These are phyloP conservation scores for Articulospora tetracladia DNA, from an alignment of 495 filamentous ascomycete genomes.

Conservation along the genomic window DNA sequence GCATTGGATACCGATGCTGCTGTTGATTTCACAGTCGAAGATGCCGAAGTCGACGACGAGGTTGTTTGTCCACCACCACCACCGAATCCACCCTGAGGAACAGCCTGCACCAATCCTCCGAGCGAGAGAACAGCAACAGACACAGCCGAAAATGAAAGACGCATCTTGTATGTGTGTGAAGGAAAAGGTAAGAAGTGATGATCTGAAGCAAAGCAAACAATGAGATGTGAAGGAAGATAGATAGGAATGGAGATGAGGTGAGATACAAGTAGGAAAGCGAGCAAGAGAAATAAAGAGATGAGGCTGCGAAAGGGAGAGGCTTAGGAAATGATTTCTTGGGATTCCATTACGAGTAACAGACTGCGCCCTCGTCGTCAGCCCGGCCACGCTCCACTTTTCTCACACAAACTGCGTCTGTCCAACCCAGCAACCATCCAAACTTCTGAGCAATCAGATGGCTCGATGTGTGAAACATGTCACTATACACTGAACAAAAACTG, in stretches of 20 bases:
- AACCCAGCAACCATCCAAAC: neutral
- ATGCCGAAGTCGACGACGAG: neutral
- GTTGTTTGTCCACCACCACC: neutral
- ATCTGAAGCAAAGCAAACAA: neutral
- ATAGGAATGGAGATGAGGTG: neutral
- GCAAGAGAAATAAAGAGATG: neutral
- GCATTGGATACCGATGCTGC: constrained; percentile 11
- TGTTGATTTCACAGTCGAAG: constrained; percentile 5
- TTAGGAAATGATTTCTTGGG: neutral
- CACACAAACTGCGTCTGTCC: neutral
- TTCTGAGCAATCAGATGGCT: neutral
- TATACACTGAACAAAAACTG: neutral
- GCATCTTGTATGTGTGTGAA: constrained; percentile 11
- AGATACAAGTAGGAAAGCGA: neutral
- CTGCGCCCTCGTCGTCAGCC: neutral
- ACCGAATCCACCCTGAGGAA: constrained; percentile 12
- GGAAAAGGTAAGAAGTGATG: neutral
- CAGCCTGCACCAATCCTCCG: constrained; percentile 4
- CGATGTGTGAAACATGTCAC: neutral
- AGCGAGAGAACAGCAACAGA: constrained; percentile 19
- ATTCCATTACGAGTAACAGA: neutral
- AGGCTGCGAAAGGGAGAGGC: constrained; percentile 1
- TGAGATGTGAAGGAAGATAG: neutral
- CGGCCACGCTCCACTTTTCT: neutral
- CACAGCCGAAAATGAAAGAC: constrained; percentile 14